Base-by-base conservation (phyloP, 805 yeast species). In the Pichia scutulata region DNA sequence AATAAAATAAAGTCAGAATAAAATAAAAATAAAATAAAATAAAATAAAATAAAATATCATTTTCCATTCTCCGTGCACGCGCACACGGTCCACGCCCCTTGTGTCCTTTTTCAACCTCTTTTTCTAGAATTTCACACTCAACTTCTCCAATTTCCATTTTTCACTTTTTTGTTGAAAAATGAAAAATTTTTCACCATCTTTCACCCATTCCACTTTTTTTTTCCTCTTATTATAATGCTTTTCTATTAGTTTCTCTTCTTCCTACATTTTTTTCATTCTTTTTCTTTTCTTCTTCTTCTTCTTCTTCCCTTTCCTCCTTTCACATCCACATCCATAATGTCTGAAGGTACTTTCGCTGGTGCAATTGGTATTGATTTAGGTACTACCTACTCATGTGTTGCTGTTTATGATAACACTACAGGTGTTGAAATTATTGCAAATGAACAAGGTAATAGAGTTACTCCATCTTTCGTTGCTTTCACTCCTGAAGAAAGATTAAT, bases 281-380 rank as follows among this genome's bases (percentile, higher is more conserved):
- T 3, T 14, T 22, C 22, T 26, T 39, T 12, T 37, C 18, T 18
- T 8, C 28, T 25, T 18, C 40, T 37, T 33, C 13, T 33, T 26
- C n/a, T 16, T 39, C 7, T 28, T 36, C 39, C 7, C 30, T 40
- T 33, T 36, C n/a, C 9, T 14, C 14, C 25, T 22, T 25, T 9
- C 25, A 7, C 30, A 40, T 16, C 16, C 22, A 40, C 16, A 18
- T 39, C 28, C 43, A 41, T 25, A 74, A 84, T 84, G 90, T 87
- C 90, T 84, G 97, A 89, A 82, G 96, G 96, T 85, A 93, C 89
- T 79, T 89, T 86, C 85, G 93, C 90, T 83, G 97, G 97, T 86
- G 93, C 93, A 76, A 86, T 89, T 72, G 99, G 99, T 85, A 92
- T 92, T 84, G 98, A 90, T 81, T 80, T 87, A 75, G 95, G 95